Percentiles rank a stretch among this genome's conserved stretches.
Evolutionary conservation across 352 stramenopile genomes (phyloP).

Genomic region (Paralagenidium karlingii): DNA sequence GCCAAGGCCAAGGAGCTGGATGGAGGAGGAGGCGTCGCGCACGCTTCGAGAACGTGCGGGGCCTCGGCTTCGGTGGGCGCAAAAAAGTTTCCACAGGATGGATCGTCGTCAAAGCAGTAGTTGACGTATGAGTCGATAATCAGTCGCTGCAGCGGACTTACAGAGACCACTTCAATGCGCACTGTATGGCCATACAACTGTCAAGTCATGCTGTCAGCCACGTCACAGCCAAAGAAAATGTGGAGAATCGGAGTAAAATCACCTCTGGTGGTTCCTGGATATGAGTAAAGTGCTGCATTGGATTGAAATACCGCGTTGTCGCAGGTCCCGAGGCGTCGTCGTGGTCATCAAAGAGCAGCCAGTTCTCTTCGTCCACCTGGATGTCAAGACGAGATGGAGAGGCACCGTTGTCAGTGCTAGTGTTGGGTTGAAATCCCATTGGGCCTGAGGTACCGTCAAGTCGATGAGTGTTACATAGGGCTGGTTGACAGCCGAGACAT

Average conservation of each 20-base stretch:
- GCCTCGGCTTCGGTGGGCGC: too few species aligned
- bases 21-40: too few species aligned
- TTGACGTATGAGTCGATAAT: constrained; percentile 46
- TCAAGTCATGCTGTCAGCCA: too few species aligned
- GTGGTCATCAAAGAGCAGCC: constrained; percentile 35
- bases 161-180: constrained; percentile 26
- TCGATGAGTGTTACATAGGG: too few species aligned
- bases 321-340: constrained; percentile 5
- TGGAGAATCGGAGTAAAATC: too few species aligned
- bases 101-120: too few species aligned
- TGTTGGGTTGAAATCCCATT: too few species aligned
- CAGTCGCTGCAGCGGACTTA: constrained; percentile 17
- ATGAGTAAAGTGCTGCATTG: constrained; percentile 24
- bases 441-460: too few species aligned
- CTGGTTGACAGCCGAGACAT: background rate
- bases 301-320: constrained; percentile 20
- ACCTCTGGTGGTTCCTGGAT: constrained; percentile 28
- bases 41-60: too few species aligned
- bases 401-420: background rate
- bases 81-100: too few species aligned
- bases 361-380: constrained; percentile 35
- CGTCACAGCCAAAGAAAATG: too few species aligned
- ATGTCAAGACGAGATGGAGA: background rate
- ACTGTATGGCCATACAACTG: constrained; percentile 40
- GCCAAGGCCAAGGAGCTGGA: too few species aligned